Conservation (phyloP, 164 flowering plant genomes). For the Sedum album region DNA sequence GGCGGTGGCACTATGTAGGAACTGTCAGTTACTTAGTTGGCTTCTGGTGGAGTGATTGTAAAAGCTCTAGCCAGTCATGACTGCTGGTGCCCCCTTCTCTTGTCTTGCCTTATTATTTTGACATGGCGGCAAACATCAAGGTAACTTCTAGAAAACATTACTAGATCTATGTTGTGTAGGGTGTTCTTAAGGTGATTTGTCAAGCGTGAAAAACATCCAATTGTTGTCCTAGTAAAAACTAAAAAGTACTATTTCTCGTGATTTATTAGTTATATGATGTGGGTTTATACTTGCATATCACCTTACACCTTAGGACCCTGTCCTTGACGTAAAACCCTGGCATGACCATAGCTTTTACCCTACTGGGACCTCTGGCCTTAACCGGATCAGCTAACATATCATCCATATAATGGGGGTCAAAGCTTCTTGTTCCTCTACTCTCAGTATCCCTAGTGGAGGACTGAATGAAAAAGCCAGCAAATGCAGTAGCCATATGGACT, state of each 20-base stretch:
- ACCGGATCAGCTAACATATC: constrained; percentile 42
- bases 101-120: neutral
- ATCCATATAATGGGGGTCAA: constrained; percentile 77
- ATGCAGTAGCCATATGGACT: constrained; percentile 90
- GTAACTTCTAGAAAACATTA: neutral
- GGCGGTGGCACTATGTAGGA: constrained; percentile 96
- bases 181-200: too few relatives aligned
- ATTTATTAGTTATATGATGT: neutral
- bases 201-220: neutral
- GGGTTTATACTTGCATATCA: constrained; percentile 63
- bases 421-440: constrained; percentile 74
- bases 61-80: constrained; percentile 19
- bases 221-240: neutral
- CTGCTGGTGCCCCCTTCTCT: neutral
- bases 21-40: constrained; percentile 83
- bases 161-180: too few relatives aligned
- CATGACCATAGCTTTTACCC: constrained; percentile 88
- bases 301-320: constrained; percentile 69
- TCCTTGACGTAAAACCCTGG: constrained; percentile 93
- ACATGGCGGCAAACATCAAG: neutral
- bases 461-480: constrained; percentile 81
- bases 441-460: constrained; percentile 53
- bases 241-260: neutral
- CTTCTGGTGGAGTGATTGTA: constrained; percentile 75
- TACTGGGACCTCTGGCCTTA: constrained; percentile 30